Evolutionary conservation across 1,284 basidiomycete species (phyloP).

Genomic region (Trichosporon sp.): DNA sequence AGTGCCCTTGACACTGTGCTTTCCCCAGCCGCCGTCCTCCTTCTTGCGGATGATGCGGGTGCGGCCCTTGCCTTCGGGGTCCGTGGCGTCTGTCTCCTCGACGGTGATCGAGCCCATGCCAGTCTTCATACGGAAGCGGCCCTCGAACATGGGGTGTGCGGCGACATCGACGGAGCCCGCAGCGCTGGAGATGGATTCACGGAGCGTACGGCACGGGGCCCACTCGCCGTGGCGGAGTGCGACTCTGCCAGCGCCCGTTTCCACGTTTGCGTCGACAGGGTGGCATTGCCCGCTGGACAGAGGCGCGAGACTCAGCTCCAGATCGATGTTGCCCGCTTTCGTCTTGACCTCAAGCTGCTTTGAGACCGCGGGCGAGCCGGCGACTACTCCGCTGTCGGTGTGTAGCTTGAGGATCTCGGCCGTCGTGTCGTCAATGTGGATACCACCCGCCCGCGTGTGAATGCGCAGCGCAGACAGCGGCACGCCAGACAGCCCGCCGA

Average conservation of each 20-base stretch:
- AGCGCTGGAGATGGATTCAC: conserved; percentile 4
- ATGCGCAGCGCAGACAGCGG: conserved; percentile 7
- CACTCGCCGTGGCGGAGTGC: conserved; percentile 16
- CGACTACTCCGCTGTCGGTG: conserved; percentile 5
- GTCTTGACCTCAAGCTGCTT: neutral
- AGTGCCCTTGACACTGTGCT: neutral
- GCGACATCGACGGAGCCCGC: conserved; percentile 14
- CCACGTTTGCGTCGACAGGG: neutral
- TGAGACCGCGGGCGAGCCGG: conserved; percentile 5
- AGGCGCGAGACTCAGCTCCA: conserved; percentile 9
- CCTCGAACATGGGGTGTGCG: conserved; percentile 19
- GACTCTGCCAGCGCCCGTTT: conserved; percentile 7
- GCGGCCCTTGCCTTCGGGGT: conserved; percentile 6
- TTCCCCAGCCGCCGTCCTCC: neutral
- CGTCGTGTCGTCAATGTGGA: conserved; percentile 7
- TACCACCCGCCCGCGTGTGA: conserved; percentile 5
- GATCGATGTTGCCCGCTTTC: conserved; percentile 15
- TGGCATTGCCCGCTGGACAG: neutral
- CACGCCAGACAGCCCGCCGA: conserved; percentile 9
- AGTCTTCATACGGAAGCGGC: conserved; percentile 9
- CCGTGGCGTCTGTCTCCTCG: neutral
- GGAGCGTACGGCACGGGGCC: conserved; percentile 18
- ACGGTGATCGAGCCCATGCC: conserved; percentile 16
- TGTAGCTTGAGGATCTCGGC: conserved; percentile 10
- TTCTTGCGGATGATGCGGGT: neutral